Evolutionary conservation across 2,329 filamentous ascomycete genomes (phyloP), one percentile per base, ranked within the genome.

Genomic region (Trichoderma oligosporum): DNA sequence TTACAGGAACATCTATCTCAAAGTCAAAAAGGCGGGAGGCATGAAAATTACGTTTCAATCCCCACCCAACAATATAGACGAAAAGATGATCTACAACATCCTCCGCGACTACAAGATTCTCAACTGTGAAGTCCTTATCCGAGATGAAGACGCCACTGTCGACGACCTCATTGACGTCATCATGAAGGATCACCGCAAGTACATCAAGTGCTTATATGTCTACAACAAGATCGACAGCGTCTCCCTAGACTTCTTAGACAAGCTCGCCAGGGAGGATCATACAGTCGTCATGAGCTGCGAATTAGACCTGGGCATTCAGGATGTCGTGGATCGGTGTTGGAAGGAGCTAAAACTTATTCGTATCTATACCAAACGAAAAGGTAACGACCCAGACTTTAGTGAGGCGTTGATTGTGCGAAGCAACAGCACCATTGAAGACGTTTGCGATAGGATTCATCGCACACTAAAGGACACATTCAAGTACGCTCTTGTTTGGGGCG

Each of bases 151-250:
- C 70, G 91, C 88, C 38, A 97, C 94, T 1, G 91, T 99, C 33
- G 94, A 99, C 76, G 93, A 99, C 74, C 89, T 99, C 73, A 99
- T 99, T 76, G 94, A 99, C 73, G 91, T 97, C 61, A 97, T 99
- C 74, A 97, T 97, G 93, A 96, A 94, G 74, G 91, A 97, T 70
- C 94, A 99, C 78, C 82, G 94, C 69, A 99, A 96, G 74, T 99
- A 99, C 79, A 97, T 99, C 78, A 84, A 80, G 71, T 87, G 90
- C 69, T 81, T 99, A 29, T 99, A 99, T 75, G 93, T 97, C 29
- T 99, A 99, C 85, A 99, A 99, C 87, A 99, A 99, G 77, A 96
- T 99, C 76, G 94, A 99, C 76, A 87, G 85, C 71, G 89, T 99
- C 60, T 93, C 88, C 39, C 83, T 99, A 63, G 91, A 97, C 70